Evolutionary conservation across 2,329 filamentous ascomycete genomes (phyloP), one percentile per base, ranked within the genome.

Genomic region (Fusarium sp.): DNA sequence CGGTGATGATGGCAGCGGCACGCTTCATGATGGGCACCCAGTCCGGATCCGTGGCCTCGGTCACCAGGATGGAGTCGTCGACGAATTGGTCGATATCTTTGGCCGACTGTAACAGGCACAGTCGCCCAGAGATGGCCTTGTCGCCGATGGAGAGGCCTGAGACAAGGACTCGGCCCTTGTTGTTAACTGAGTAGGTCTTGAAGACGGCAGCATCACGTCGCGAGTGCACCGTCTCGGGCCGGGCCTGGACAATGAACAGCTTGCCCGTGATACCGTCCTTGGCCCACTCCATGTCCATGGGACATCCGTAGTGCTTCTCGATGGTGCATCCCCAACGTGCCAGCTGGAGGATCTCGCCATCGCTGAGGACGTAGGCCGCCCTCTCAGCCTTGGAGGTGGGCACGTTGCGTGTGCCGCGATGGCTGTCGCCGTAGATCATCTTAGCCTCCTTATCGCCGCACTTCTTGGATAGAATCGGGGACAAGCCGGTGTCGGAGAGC

Each of bases 251-350:
- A 38, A 83, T 79, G 60, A 80, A 83, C 20, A 83, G 67, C 31
- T 80, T 66, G 20, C 64, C 70, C 9, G 73, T 77, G 35, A 72
- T 64, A 56, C 79, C 78, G 44, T 82, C 81, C 58, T 80, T 82
- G 27, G 81, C 82, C 81, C 81, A 84, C 67, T 83, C 82, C 67
- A 83, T 82, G 55, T 84, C 81, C 81, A 83, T 83, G 0, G 81
- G 78, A 55, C 78, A 78, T 1, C 74, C 72, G 55, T 83, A 84
- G 66, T 83, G 81, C 49, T 77, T 59, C 57, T 84, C 81, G 38
- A 83, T 79, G 1, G 63, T 79, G 59, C 79, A 81, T 3, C 76
- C 82, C 81, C 81, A 83, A 22, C 80, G 79, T 14, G 72, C 77
- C 11, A 83, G 69, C 24, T 80, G 77, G n/a, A 83, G 73, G 24